Evolutionary conservation across 768 basidiomycete genomes (phyloP), one percentile per base, ranked within the genome.

Genomic region (Boletus bicolor): DNA sequence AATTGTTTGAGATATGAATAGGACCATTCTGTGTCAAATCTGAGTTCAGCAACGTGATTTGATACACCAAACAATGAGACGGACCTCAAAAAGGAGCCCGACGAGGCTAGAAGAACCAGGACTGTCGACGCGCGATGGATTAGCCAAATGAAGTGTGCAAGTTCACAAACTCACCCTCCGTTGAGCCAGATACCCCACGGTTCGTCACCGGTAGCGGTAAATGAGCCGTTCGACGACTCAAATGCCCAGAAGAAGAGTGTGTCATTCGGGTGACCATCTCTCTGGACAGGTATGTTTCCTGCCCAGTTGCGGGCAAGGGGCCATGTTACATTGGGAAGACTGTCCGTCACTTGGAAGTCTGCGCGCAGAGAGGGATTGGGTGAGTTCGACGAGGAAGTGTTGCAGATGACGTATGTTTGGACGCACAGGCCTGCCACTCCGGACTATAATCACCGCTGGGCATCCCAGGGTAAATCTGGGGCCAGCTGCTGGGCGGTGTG

Each of bases 181-280:
- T 87, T 87, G 26, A 89, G 67, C 86, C 86, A 89, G 41, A 89
- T 83, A 4, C 80, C 79, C 87, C 87, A 88, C 2, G 87, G 87
- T 19, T 83, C 74, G 14, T 70, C 56, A n/a, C 66, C 64, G 28
- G 44, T 5, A 53, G 64, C 69, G 10, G 82, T 86, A 48, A 89
- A 71, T 3, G 86, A 86, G 6, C 82, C 84, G 17, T 73, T 62
- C 1, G 71, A 68, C 34, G 80, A 81, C 61, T 87, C 85, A 56
- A 84, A 82, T 15, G 77, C 85, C 72, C 79, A 77, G 66, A 87
- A 87, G 71, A 86, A 87, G 15, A 87, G 72, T 0, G 85, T 86
- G 56, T 86, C 71, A 50, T 87, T 86, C 0, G 82, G 82, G 65
- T 85, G 85, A 28, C 77, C 78, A 8, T 71, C 68, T 47, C 85